Evolutionary conservation across 2,329 filamentous ascomycete genomes (phyloP).

Genomic region (Colletotrichum kahawae): DNA sequence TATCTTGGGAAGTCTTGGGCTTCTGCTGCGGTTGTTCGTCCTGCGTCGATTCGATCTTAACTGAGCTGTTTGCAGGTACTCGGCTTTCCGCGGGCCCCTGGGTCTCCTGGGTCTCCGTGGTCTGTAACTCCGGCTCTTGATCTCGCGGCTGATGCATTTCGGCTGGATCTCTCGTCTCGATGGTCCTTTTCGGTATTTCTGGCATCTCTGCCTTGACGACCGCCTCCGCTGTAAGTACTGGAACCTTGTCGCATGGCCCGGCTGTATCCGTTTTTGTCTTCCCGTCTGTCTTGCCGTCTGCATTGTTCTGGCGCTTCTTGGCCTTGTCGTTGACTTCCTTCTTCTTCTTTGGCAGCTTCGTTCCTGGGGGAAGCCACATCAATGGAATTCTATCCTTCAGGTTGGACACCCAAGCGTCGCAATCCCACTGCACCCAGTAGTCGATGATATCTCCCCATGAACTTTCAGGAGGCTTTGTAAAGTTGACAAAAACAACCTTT

Average conservation of each 20-base stretch:
- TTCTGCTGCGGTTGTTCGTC: not conserved
- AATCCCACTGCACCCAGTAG: slow-evolving; percentile 78
- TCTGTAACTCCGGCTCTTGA: not conserved
- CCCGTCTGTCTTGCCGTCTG: not conserved
- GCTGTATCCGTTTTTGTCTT: slow-evolving; percentile 31
- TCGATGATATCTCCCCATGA: slow-evolving; percentile 76
- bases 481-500: slow-evolving; percentile 75
- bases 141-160: not conserved
- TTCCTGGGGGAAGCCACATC: slow-evolving; percentile 60
- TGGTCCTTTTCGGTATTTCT: not conserved
- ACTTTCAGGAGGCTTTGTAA: slow-evolving; percentile 74
- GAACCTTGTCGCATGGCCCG: not conserved
- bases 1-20: not conserved
- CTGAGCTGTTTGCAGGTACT: not conserved
- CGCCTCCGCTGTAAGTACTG: not conserved
- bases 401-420: slow-evolving; percentile 74
- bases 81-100: not conserved
- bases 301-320: slow-evolving; percentile 7
- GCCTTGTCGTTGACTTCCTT: slow-evolving; percentile 31
- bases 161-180: not conserved
- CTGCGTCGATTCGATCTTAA: not conserved
- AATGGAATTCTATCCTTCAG: slow-evolving; percentile 62
- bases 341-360: slow-evolving; percentile 43
- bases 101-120: not conserved
- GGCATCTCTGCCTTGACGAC: not conserved